Percentiles rank a stretch among this genome's conserved stretches.
phyloP scores from a whole-genome alignment of 2,329 filamentous ascomycete species.

The Orbilia ellipsospora region DNA sequence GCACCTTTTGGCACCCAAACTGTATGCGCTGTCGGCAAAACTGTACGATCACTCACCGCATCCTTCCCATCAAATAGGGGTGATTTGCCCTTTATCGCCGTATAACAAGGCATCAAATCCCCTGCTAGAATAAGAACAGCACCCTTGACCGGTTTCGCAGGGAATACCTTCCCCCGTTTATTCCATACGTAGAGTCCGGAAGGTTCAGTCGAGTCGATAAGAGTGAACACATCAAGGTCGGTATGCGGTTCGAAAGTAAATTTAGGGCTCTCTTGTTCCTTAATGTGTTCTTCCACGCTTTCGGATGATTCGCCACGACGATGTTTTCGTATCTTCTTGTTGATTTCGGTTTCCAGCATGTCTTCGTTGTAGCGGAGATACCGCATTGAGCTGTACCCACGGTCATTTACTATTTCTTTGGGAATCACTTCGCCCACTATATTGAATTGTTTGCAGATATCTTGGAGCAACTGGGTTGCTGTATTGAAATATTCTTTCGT shows the following conservation, averaged over 20 bases:
- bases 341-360: conserved; percentile 1
- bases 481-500: conserved; percentile 24
- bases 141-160: conserved; percentile 20
- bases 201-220: conserved; percentile 34
- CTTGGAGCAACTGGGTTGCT: conserved; percentile 10
- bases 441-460: conserved; percentile 31
- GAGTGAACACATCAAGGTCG: conserved; percentile 35
- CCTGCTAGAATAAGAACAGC: conserved; percentile 35
- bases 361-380: conserved; percentile 37
- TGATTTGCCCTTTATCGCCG: conserved; percentile 11
- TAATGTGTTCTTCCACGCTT: not conserved
- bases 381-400: conserved; percentile 32
- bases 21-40: conserved; percentile 42
- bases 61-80: conserved; percentile 20
- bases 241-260: conserved; percentile 37
- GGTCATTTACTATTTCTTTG: conserved; percentile 6
- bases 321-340: not conserved
- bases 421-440: conserved; percentile 2
- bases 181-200: conserved; percentile 45
- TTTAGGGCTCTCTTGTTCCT: not conserved
- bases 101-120: conserved; percentile 41
- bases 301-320: not conserved
- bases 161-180: conserved; percentile 17
- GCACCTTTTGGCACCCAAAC: conserved; percentile 27
- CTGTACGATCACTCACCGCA: conserved; percentile 22